phyloP scores from a whole-genome alignment of 1,284 basidiomycete species.

The Irpex sp. region DNA sequence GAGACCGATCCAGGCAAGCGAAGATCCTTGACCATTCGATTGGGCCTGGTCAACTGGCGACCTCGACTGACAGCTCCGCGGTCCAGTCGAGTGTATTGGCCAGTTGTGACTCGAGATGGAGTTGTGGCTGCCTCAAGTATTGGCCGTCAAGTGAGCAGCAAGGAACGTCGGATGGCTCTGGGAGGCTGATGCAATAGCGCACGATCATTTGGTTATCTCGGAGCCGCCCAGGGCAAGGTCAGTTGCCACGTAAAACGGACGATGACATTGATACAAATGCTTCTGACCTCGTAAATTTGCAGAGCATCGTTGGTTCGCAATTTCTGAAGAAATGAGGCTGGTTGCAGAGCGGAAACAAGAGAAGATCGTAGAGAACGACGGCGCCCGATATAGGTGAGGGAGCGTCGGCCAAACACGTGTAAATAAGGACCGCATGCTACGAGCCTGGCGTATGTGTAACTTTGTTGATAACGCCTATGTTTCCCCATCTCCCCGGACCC shows the following conservation, averaged over 20 bases:
- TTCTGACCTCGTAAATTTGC: background rate
- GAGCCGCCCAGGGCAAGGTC: background rate
- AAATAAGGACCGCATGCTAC: conserved; percentile 1
- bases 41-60: background rate
- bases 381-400: background rate
- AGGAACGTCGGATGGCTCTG: background rate
- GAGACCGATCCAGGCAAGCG: background rate
- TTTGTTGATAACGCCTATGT: conserved; percentile 1
- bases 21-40: background rate
- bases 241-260: background rate
- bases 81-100: background rate
- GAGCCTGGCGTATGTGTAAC: background rate
- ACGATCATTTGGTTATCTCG: background rate
- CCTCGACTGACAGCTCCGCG: background rate
- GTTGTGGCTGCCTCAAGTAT: background rate
- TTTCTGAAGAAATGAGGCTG: background rate
- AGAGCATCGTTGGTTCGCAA: background rate
- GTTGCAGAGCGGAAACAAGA: background rate
- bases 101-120: background rate
- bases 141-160: background rate
- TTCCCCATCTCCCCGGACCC: background rate
- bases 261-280: background rate
- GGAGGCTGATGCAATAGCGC: background rate
- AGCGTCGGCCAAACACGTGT: background rate
- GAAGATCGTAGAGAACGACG: background rate